Evolutionary conservation across 2,329 filamentous ascomycete species (phyloP), one percentile per base, ranked within the genome.

Genomic region (Fusarium begoniae): DNA sequence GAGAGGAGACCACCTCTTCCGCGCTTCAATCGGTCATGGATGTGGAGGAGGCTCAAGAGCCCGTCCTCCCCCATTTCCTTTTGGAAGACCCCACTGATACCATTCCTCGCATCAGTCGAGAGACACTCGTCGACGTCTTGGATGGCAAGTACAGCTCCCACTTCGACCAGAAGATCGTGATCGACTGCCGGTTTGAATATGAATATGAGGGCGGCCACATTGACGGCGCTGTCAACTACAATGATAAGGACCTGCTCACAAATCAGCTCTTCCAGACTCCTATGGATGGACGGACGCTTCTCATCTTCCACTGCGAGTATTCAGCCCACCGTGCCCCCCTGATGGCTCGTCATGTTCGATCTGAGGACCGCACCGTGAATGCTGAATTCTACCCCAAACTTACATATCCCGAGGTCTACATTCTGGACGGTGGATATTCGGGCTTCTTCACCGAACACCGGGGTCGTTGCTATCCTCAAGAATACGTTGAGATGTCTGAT

Each of bases 141-240:
- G 93, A 98, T 82, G 95, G 95, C 70, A 92, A 93, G 77, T 98
- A 92, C 83, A 90, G 91, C 78, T 87, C 91, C 32, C 83, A 90
- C 30, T 98, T 93, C 81, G 91, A 95, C 69, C 90, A 95, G 80
- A 92, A 94, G 81, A 90, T 97, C 83, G 88, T 99, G 79, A 92
- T 99, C 79, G 96, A 99, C 83, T 99, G 96, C 82, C 93, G 96
- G 26, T 99, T 99, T 81, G 96, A 99, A 87, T 99, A 99, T 82
- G 96, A 99, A 84, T 99, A 97, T 81, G 93, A 98, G 22, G 96
- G 96, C 64, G 96, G 96, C 40, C 96, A 99, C 82, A 98, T 99
- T 80, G 90, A 95, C 76, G 93, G 93, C 24, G 96, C 96, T 48
- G 87, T 98, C 84, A 99, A 99, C 86, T 96, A 95, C 86, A 98